phyloP scores from a whole-genome alignment of 257 asterid genomes.

The Solanum microdontum region DNA sequence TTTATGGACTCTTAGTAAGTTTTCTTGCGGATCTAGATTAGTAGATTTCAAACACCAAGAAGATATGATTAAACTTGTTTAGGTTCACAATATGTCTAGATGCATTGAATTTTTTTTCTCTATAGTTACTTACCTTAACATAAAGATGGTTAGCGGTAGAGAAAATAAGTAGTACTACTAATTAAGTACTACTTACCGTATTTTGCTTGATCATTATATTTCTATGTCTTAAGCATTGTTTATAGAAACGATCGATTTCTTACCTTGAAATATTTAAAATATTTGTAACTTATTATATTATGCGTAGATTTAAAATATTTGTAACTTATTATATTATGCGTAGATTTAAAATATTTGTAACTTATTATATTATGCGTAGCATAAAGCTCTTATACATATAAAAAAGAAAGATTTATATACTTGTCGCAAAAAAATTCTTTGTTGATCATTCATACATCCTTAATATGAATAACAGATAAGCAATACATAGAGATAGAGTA shows the following conservation, averaged over 20 bases:
- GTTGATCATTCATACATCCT: too few relatives aligned
- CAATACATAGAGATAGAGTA: too few relatives aligned
- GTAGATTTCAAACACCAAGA: background rate
- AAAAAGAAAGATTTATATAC: background rate
- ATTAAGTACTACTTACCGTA: background rate
- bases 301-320: background rate
- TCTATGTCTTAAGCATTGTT: too few relatives aligned
- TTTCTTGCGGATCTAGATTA: background rate
- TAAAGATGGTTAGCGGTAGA: background rate
- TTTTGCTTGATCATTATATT: background rate
- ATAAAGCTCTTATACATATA: background rate
- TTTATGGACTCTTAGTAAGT: background rate
- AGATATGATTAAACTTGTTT: background rate
- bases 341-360: too few relatives aligned
- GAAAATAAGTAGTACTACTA: background rate
- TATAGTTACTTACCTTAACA: background rate
- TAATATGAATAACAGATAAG: too few relatives aligned
- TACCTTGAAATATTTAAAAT: background rate
- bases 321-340: background rate
- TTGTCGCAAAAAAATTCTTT: background rate
- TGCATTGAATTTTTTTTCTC: background rate
- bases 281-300: background rate
- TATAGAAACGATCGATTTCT: background rate
- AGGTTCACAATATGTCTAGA: background rate
- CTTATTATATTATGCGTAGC: background rate